phyloP scores from a whole-genome alignment of 176 grass and related monocot genomes.

The Triticum turgidum region DNA sequence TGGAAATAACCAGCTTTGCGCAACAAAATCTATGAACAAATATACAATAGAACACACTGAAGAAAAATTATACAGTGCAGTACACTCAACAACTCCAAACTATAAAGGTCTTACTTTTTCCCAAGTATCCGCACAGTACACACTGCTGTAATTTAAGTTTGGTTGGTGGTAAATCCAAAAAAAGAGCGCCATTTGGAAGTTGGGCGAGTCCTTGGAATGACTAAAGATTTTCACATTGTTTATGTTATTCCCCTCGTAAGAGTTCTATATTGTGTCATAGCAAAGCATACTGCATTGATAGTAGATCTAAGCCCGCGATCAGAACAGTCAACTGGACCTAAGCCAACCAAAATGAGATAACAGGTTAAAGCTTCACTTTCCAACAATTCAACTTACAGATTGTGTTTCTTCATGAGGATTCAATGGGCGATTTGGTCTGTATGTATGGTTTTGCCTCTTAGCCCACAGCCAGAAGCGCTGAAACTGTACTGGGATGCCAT shows the following conservation, averaged over 20 bases:
- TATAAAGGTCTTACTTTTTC: neutral
- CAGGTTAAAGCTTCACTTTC: neutral
- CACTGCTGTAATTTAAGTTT: neutral
- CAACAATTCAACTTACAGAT: conserved; percentile 49
- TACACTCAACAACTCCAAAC: conserved; percentile 5
- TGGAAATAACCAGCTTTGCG: neutral
- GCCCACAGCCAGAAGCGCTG: conserved; percentile 89
- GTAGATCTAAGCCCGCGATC: neutral
- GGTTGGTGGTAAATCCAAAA: neutral
- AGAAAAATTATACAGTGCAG: conserved; percentile 4
- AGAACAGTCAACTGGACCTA: conserved; percentile 7
- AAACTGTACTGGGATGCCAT: conserved; percentile 77
- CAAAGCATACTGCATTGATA: conserved; percentile 9
- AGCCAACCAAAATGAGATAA: neutral
- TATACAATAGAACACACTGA: neutral
- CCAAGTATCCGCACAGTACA: neutral
- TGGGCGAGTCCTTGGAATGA: neutral
- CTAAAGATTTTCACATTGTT: neutral
- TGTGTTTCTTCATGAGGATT: conserved; percentile 60
- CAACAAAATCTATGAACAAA: neutral
- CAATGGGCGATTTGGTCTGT: conserved; percentile 71
- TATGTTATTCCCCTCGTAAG: neutral
- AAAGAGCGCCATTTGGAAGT: neutral
- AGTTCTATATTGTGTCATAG: neutral
- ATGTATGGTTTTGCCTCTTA: conserved; percentile 89